phyloP scores from a whole-genome alignment of 495 filamentous ascomycete genomes.

The Annulohypoxylon nitens region DNA sequence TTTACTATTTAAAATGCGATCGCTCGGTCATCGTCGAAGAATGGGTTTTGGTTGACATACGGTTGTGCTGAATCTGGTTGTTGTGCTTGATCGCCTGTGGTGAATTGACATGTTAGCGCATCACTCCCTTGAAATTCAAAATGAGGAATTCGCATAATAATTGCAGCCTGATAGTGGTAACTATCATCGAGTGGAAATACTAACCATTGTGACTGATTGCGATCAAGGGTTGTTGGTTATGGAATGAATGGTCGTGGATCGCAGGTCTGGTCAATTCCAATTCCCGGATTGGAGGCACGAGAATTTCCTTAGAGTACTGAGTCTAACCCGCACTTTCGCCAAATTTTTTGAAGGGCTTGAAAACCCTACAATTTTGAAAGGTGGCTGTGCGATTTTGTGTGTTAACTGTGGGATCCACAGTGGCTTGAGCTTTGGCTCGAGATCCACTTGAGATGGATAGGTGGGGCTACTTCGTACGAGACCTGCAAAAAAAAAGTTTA shows the following conservation, averaged over 20 bases:
- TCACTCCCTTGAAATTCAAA: background rate
- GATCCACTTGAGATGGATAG: conserved; percentile 1
- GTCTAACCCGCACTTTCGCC: conserved; percentile 57
- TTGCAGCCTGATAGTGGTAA: background rate
- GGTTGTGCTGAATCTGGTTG: conserved; percentile 97
- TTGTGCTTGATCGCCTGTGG: conserved; percentile 98
- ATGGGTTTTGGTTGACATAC: conserved; percentile 65
- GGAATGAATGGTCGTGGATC: conserved; percentile 45
- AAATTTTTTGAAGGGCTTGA: conserved; percentile 64
- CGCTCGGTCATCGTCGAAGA: conserved; percentile 35
- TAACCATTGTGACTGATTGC: conserved; percentile 76
- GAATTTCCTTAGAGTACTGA: conserved; percentile 48
- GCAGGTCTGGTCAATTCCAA: conserved; percentile 49
- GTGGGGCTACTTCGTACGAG: background rate
- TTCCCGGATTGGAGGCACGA: conserved; percentile 50
- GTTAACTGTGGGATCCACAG: conserved; percentile 2
- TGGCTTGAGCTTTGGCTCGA: conserved; percentile 4
- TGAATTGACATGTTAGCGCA: conserved; percentile 49
- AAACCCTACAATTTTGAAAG: conserved; percentile 56
- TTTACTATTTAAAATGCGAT: conserved; percentile 25
- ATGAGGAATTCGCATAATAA: background rate
- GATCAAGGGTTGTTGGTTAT: conserved; percentile 62
- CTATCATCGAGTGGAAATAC: conserved; percentile 44
- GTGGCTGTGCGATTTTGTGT: conserved; percentile 32
- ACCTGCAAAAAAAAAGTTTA: background rate